Conservation (phyloP, 2,329 filamentous ascomycete species). For the Pseudogymnoascus sp. region DNA sequence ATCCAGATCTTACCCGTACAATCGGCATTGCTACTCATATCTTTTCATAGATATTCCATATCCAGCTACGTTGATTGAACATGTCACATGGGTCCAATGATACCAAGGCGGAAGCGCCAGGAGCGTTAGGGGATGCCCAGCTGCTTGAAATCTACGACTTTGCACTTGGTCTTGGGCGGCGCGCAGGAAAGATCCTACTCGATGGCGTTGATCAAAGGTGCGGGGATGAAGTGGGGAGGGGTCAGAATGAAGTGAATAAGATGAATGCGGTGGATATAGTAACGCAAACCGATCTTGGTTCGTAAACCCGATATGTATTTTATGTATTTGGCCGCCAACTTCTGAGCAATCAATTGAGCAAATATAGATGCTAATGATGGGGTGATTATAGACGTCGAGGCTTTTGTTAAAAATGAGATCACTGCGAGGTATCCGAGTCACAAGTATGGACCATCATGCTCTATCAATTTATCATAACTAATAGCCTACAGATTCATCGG, state of each 20-base stretch:
- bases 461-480: neutral
- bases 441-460: constrained; percentile 40
- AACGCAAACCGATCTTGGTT: constrained; percentile 68
- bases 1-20: neutral
- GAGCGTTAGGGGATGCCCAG: constrained; percentile 33
- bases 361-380: constrained; percentile 11
- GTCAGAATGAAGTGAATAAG: constrained; percentile 47
- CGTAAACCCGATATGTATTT: constrained; percentile 18
- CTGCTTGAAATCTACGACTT: constrained; percentile 62
- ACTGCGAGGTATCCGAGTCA: constrained; percentile 55
- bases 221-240: constrained; percentile 27
- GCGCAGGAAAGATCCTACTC: constrained; percentile 61
- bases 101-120: constrained; percentile 3
- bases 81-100: constrained; percentile 5
- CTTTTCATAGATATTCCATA: constrained; percentile 3
- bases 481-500: constrained; percentile 56
- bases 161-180: constrained; percentile 61
- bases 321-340: neutral
- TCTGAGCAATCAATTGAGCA: constrained; percentile 10
- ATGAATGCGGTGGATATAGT: constrained; percentile 71
- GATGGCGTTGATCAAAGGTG: constrained; percentile 53
- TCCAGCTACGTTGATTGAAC: neutral
- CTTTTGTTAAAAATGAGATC: constrained; percentile 58
- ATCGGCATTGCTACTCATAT: neutral
- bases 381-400: constrained; percentile 55